Base-by-base conservation (phyloP, 148 eudicot species). In the Vaccinium vitisidaea region DNA sequence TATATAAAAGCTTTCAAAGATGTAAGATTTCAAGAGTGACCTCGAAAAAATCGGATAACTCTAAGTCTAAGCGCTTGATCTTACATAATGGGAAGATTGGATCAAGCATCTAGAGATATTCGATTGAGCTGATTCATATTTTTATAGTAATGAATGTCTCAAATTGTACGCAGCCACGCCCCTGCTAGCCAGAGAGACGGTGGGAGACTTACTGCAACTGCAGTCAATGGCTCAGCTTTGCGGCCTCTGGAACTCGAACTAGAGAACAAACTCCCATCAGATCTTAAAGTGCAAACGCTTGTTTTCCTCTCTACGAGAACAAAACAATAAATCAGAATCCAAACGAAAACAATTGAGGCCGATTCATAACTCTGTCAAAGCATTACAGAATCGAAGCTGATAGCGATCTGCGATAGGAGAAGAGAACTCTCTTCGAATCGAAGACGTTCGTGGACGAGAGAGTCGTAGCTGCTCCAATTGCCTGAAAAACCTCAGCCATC, bases 161-260 rank as follows among this genome's bases (percentile, higher is more conserved):
- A 36, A 36, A 36, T 36, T 2, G 39, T 36, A 36, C 39, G 39
- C 39, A 36, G 39, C 39, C 4, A 36, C 3, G 39, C 39, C 39
- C 39, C 39, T 36, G 39, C 39, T 36, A 36, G 39, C 39, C 39
- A 43, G 0, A 43, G 5, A 43, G 46, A 43, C 5, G 46, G 46
- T 43, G 46, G 5, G 46, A 43, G 15, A 89, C 89, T 92, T 85
- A 94, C 98, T 30, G 93, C 91, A 87, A 93, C 95, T 55, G 97
- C 97, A 81, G 36, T 91, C 82, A 91, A 59, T 78, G 82, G 88
- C 27, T 79, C 88, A 55, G 71, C 86, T 86, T 87, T 90, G 70
- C 87, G 87, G 25, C 23, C 80, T 23, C 80, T 56, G 7, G 81
- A 23, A 36, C 82, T 89, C 67, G 86, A 87, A 59, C 88, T 82